Percentiles rank a stretch among this genome's conserved stretches.
phyloP scores from a whole-genome alignment of 352 stramenopile genomes.

The Phytophthora melonis region DNA sequence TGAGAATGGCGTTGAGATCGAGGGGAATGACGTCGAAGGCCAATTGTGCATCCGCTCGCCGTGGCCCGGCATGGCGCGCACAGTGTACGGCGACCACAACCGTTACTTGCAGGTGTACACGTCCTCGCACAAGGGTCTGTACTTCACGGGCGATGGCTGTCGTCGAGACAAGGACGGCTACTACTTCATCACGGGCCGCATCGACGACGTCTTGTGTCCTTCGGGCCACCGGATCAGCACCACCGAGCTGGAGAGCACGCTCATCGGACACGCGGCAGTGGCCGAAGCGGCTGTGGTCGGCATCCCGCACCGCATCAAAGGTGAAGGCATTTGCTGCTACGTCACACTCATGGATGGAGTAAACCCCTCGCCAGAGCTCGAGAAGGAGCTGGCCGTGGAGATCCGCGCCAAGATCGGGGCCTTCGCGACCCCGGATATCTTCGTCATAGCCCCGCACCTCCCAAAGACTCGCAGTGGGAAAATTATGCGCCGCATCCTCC shows the following conservation, averaged over 20 bases:
- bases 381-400: constrained; percentile 54
- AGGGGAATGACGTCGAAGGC: constrained; percentile 86
- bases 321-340: constrained; percentile 95
- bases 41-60: constrained; percentile 94
- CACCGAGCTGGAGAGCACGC: constrained; percentile 85
- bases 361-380: constrained; percentile 58
- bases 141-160: constrained; percentile 37
- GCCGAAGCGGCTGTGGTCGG: constrained; percentile 91
- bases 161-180: constrained; percentile 93
- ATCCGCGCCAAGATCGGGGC: constrained; percentile 17
- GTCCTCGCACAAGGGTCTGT: constrained; percentile 10
- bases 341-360: constrained; percentile 87
- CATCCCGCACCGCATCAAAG: constrained; percentile 83
- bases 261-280: constrained; percentile 92
- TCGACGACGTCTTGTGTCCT: constrained; percentile 97
- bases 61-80: constrained; percentile 96
- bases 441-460: constrained; percentile 11
- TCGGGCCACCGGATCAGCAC: constrained; percentile 90
- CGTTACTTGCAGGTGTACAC: constrained; percentile 18
- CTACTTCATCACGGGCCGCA: constrained; percentile 97
- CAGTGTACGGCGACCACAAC: constrained; percentile 64
- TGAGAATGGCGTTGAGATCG: constrained; percentile 44
- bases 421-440: constrained; percentile 17
- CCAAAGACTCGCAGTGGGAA: constrained; percentile 21
- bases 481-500: constrained; percentile 21